Evolutionary conservation across 345 rosid species (phyloP), one percentile per base, ranked within the genome.

Genomic region (Trapa bicornis): DNA sequence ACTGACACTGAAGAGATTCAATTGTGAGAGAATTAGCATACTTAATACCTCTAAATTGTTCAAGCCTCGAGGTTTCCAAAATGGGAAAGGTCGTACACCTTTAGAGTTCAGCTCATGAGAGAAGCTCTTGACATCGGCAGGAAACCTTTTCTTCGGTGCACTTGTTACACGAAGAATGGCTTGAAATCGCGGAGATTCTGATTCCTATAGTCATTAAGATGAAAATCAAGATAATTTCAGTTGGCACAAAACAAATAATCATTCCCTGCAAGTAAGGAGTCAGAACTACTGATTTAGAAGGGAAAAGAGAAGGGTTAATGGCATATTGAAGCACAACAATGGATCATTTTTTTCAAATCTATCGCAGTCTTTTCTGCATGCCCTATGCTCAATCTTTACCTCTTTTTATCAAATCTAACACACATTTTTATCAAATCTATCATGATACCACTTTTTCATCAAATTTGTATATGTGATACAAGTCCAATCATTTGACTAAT

Each of bases 131-230:
- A 95, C 85, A 81, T 91, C 99, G 76, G 85, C 79, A 71, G 97
- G 97, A 78, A 87, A 84, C 85, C 96, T 89, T 87, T 86, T 95
- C 67, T 88, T 82, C 41, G 98, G 94, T 69, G 96, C 97, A 86
- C 96, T 95, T 45, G 99, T 95, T 67, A 87, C 78, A 57, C 99
- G 93, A 32, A 95, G 95, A 67, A 95, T 85, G 43, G 99, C 98
- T 86, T 95, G 97, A 75, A 91, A 91, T 67, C 97, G 96, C 14
- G 99, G 99, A 66, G 99, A 95, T 75, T 95, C 99, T 38, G 99
- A 95, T 80, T 91, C 99, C 86, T 91, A 84, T 86, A 77, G 82
- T 83, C n/a, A 65, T 16, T 47, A 65, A 14, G 4, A 65, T 43
- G 2, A 42, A 22, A 13, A 47, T 65, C 3, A 16, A 39, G 43